phyloP scores from a whole-genome alignment of 164 flowering plant species.

The Tetracentron sinense region DNA sequence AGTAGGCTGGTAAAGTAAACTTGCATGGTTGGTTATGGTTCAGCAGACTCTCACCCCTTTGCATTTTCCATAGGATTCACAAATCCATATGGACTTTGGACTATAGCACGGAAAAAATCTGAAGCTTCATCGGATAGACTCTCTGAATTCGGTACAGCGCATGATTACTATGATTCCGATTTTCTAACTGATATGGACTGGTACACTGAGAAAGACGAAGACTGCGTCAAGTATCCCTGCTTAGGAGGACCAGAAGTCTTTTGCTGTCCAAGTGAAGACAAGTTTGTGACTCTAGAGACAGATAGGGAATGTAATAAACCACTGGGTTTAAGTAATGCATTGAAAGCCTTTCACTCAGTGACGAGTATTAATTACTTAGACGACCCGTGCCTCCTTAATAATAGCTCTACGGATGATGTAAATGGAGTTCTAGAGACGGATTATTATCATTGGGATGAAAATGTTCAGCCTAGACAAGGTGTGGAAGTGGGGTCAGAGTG shows the following conservation, averaged over 20 bases:
- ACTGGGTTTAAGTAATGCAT: constrained; percentile 13
- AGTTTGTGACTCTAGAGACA: constrained; percentile 48
- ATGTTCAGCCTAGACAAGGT: constrained; percentile 10
- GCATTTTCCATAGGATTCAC: constrained; percentile 47
- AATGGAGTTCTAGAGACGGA: constrained; percentile 16
- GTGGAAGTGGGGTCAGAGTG: constrained; percentile 10
- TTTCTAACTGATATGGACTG: constrained; percentile 54
- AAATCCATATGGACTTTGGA: constrained; percentile 73
- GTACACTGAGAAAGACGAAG: constrained; percentile 63
- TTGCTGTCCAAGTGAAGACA: constrained; percentile 64
- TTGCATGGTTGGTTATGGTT: neutral
- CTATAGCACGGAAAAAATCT: constrained; percentile 38
- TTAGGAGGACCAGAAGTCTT: constrained; percentile 41
- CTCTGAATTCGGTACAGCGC: constrained; percentile 87
- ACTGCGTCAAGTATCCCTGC: constrained; percentile 37
- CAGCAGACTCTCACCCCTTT: neutral
- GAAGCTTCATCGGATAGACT: constrained; percentile 64
- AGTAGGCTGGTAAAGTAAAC: neutral
- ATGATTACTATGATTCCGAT: constrained; percentile 71
- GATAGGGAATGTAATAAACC: constrained; percentile 25
- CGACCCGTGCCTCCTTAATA: constrained; percentile 23
- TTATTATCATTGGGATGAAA: constrained; percentile 27
- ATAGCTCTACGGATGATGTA: constrained; percentile 15
- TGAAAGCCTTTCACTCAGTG: constrained; percentile 30
- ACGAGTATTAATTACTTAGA: constrained; percentile 28